Conservation (phyloP, 73 alveolate species). For the Paramecium pentaurelia region DNA sequence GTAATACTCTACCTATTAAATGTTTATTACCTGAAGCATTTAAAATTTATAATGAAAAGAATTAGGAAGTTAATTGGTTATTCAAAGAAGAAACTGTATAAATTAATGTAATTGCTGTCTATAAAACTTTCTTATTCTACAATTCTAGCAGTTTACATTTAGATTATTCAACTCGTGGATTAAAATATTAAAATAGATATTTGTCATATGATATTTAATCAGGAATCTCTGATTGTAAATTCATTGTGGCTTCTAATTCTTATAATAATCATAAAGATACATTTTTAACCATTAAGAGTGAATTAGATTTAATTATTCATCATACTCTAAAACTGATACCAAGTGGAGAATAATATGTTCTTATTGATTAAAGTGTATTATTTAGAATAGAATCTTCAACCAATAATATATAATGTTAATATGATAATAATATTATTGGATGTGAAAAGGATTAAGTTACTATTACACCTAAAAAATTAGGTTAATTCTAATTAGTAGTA, state of each 20-base stretch:
- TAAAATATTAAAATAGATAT: not conserved
- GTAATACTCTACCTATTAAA: not conserved
- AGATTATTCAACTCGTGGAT: not conserved
- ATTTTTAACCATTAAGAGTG: not conserved
- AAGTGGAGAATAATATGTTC: not conserved
- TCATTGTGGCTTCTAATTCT: not conserved
- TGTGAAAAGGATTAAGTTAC: not conserved
- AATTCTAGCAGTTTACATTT: not conserved
- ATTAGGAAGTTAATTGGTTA: slow-evolving; percentile 1
- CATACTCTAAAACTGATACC: not conserved
- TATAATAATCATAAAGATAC: not conserved
- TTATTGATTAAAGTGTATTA: not conserved
- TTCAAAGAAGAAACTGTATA: not conserved
- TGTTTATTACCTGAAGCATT: slow-evolving; percentile 4
- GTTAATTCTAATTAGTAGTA: not conserved
- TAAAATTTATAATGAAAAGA: not conserved
- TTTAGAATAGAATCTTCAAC: not conserved
- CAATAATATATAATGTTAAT: not conserved
- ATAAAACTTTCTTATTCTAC: not conserved
- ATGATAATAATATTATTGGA: not conserved
- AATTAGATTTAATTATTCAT: not conserved
- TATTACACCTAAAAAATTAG: not conserved
- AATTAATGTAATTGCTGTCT: not conserved
- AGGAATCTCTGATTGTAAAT: not conserved
- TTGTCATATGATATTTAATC: not conserved